phyloP scores from a whole-genome alignment of 495 filamentous ascomycete species.

The Annulohypoxylon stygium region DNA sequence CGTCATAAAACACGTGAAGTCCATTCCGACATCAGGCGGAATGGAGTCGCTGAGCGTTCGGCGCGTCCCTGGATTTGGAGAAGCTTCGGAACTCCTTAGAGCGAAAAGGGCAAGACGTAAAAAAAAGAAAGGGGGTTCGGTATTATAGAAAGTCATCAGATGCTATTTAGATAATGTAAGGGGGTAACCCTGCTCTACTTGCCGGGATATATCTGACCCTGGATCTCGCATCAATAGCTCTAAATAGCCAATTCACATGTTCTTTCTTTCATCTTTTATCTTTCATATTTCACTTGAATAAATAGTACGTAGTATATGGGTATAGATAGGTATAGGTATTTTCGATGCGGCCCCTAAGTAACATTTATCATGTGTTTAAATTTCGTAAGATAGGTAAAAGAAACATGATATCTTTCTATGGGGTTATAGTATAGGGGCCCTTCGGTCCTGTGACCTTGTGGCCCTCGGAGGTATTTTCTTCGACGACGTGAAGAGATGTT shows the following conservation, averaged over 20 bases:
- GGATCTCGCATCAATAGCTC: not conserved
- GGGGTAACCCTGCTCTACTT: constrained; percentile 21
- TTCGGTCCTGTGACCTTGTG: not conserved
- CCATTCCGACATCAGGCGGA: constrained; percentile 4
- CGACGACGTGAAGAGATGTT: constrained; percentile 4
- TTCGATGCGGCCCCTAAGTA: constrained; percentile 11
- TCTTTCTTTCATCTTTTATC: not conserved
- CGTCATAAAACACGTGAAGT: not conserved
- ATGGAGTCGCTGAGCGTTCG: constrained; percentile 7
- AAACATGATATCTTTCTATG: constrained; percentile 27
- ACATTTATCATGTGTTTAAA: constrained; percentile 19
- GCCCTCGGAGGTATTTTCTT: constrained; percentile 19
- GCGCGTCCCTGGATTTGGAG: constrained; percentile 17
- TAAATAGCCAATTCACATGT: not conserved
- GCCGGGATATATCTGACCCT: constrained; percentile 23
- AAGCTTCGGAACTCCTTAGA: constrained; percentile 23
- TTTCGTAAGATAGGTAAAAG: constrained; percentile 5
- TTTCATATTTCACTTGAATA: constrained; percentile 6
- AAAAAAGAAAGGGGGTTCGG: constrained; percentile 10
- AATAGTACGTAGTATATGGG: no score
- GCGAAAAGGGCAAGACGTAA: constrained; percentile 28
- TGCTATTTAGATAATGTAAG: constrained; percentile 30
- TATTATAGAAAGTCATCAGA: constrained; percentile 14
- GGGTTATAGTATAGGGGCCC: constrained; percentile 8
- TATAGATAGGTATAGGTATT: not conserved